Evolutionary conservation across 75 land plant species (phyloP).

Genomic region (Ceratopteris richardii): DNA sequence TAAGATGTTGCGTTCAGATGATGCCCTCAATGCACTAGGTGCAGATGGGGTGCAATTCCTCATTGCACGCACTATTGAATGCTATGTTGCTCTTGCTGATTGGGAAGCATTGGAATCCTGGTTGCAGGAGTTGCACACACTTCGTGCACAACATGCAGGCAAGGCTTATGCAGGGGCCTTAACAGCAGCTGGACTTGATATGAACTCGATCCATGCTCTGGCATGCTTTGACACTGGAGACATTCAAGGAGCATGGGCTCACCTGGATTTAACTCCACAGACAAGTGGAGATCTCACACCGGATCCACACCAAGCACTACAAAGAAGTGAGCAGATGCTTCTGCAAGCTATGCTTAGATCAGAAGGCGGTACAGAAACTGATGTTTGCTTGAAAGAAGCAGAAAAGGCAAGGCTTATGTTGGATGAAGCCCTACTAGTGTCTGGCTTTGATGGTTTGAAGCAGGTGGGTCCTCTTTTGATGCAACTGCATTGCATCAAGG

Average conservation of each 20-base stretch:
- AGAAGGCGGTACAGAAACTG: constrained; percentile 30
- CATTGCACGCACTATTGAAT: constrained; percentile 80
- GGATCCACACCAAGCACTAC: constrained; percentile 77
- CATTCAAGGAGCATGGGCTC: constrained; percentile 73
- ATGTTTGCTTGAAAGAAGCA: constrained; percentile 33
- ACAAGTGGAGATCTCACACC: constrained; percentile 81
- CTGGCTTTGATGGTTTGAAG: constrained; percentile 64
- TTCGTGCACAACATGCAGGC: constrained; percentile 91
- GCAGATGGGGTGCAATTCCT: constrained; percentile 88
- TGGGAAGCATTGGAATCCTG: constrained; percentile 88
- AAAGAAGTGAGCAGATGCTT: constrained; percentile 98
- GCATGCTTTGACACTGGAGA: constrained; percentile 91
- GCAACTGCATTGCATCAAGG: constrained; percentile 82
- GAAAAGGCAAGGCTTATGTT: constrained; percentile 69
- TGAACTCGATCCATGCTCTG: constrained; percentile 88
- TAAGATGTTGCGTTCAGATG: constrained; percentile 72
- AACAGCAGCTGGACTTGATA: constrained; percentile 93
- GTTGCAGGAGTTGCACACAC: constrained; percentile 71
- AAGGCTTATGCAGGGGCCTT: constrained; percentile 86
- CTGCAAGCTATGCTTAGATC: constrained; percentile 74
- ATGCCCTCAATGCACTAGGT: constrained; percentile 61
- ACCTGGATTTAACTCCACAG: constrained; percentile 93
- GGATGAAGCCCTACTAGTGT: constrained; percentile 57
- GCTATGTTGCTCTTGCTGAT: constrained; percentile 76
- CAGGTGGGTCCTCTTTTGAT: constrained; percentile 63